Conservation (phyloP, 2,329 filamentous ascomycete genomes). For the Fusarium secorum region DNA sequence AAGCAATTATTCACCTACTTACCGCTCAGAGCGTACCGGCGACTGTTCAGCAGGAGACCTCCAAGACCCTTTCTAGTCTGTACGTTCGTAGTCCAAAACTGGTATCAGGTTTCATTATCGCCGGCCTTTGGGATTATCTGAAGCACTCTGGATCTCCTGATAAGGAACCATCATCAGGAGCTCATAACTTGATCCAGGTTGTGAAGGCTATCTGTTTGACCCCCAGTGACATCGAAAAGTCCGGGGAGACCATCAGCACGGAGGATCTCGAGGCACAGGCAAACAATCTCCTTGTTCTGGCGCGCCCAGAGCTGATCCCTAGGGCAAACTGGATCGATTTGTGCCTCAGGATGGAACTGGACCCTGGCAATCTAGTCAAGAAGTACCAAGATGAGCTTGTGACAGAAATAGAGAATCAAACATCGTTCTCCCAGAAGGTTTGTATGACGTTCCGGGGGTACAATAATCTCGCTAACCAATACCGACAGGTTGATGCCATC, state of each 20-base stretch:
- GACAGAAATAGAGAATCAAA: slow-evolving; percentile 66
- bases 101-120: slow-evolving; percentile 70
- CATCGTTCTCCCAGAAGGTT: slow-evolving; percentile 62
- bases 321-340: slow-evolving; percentile 87
- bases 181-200: slow-evolving; percentile 67
- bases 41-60: slow-evolving; percentile 69
- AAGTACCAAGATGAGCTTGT: slow-evolving; percentile 71
- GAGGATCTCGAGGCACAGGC: slow-evolving; percentile 72
- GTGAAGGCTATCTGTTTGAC: slow-evolving; percentile 70
- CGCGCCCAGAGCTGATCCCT: slow-evolving; percentile 79
- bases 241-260: slow-evolving; percentile 54
- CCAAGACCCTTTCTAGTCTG: slow-evolving; percentile 66
- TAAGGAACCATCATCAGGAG: slow-evolving; percentile 78
- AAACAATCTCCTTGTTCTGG: slow-evolving; percentile 78
- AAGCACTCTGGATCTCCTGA: slow-evolving; percentile 71
- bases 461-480: slow-evolving; percentile 11
- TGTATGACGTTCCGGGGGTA: slow-evolving; percentile 29
- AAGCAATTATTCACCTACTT: slow-evolving; percentile 82
- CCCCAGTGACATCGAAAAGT: slow-evolving; percentile 57
- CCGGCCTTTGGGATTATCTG: slow-evolving; percentile 83
- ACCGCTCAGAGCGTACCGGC: slow-evolving; percentile 69
- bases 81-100: slow-evolving; percentile 67
- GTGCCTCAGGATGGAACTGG: slow-evolving; percentile 79
- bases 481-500: slow-evolving; percentile 48
- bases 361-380: slow-evolving; percentile 80